Evolutionary conservation across 257 asterid species (phyloP).

Genomic region (Cruciata laevipes): DNA sequence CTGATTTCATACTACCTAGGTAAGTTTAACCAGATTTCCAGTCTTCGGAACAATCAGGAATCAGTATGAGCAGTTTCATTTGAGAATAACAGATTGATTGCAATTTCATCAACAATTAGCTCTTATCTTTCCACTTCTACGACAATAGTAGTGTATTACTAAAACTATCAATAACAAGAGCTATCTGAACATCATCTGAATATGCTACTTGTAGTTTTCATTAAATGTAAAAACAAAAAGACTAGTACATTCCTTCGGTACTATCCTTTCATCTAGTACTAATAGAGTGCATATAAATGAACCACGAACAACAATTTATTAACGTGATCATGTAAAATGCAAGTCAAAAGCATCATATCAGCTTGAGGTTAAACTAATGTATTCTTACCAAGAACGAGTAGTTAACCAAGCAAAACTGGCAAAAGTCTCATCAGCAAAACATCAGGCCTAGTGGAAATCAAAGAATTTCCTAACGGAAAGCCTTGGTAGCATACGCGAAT

Average conservation of each 20-base stretch:
- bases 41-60: too few species aligned
- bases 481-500: slow-evolving; percentile 50
- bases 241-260: not conserved
- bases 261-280: not conserved
- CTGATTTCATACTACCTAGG: too few species aligned
- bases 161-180: not conserved
- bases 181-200: not conserved
- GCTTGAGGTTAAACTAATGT: not conserved
- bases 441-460: not conserved
- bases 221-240: not conserved
- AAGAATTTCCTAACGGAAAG: slow-evolving; percentile 33
- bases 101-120: not conserved
- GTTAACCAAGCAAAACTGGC: slow-evolving; percentile 7
- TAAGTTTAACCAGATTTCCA: too few species aligned
- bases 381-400: not conserved
- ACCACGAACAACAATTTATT: not conserved
- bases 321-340: not conserved
- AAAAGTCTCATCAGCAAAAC: not conserved
- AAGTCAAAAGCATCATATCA: slow-evolving; percentile 3
- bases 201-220: not conserved
- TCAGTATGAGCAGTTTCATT: too few species aligned
- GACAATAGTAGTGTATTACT: too few species aligned
- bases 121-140: too few species aligned
- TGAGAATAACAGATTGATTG: not conserved
- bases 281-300: not conserved